Percentiles rank a stretch among this genome's conserved stretches.
Evolutionary conservation across 2,329 filamentous ascomycete genomes (phyloP).

Genomic region (Microcera coccophila): DNA sequence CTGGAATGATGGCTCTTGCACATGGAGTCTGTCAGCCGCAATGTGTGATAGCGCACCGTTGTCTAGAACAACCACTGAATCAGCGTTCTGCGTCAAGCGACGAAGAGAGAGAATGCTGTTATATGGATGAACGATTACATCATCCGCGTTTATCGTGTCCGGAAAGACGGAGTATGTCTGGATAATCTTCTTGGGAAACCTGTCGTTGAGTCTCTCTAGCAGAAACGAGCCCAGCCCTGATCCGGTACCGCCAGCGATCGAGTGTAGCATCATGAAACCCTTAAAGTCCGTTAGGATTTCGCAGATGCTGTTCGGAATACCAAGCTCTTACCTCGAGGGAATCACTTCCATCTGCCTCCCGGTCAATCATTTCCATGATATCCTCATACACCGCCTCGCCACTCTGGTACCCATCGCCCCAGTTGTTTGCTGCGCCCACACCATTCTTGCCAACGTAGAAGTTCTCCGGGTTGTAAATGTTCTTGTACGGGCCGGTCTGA

Average conservation of each 20-base stretch:
- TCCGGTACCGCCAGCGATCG: constrained; percentile 93
- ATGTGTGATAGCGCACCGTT: constrained; percentile 93
- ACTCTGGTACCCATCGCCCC: constrained; percentile 93
- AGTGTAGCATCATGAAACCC: constrained; percentile 98
- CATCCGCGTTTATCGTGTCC: constrained; percentile 78
- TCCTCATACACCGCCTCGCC: constrained; percentile 92
- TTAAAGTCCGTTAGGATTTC: constrained; percentile 28
- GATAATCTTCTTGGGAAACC: constrained; percentile 98
- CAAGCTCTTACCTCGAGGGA: constrained; percentile 65
- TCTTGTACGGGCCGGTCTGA: constrained; percentile 89
- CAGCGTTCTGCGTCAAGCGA: constrained; percentile 88
- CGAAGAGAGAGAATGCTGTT: constrained; percentile 93
- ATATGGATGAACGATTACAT: constrained; percentile 97
- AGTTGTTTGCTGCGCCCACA: constrained; percentile 93
- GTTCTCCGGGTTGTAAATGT: constrained; percentile 99
- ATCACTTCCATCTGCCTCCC: constrained; percentile 96
- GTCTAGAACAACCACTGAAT: constrained; percentile 95
- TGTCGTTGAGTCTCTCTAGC: constrained; percentile 90
- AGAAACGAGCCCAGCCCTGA: constrained; percentile 95
- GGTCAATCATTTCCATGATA: constrained; percentile 98
- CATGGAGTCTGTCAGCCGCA: constrained; percentile 87
- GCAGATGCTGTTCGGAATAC: background rate
- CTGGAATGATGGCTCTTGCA: constrained; percentile 92
- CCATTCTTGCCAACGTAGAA: constrained; percentile 96
- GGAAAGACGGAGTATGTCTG: constrained; percentile 99